Evolutionary conservation across 371 early-diverging fungal genomes (phyloP).

Genomic region (Thermomucor indicae-seudaticae): DNA sequence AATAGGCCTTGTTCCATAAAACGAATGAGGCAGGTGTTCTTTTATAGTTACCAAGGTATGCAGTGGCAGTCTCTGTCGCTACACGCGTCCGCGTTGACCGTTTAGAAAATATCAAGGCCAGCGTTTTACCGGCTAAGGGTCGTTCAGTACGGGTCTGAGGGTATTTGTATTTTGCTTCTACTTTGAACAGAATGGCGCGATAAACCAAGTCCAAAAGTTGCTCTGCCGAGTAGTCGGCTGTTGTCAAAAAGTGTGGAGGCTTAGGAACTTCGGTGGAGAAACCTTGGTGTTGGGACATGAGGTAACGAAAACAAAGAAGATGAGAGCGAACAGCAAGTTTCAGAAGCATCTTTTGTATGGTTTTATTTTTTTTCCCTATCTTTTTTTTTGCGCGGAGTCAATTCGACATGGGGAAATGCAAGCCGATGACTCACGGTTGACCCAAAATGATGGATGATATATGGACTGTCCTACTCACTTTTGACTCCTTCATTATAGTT

Average conservation of each 20-base stretch:
- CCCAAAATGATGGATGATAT: too few species aligned
- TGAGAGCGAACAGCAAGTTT: not conserved
- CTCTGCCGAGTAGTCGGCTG: slow-evolving; percentile 45
- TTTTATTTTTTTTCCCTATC: not conserved
- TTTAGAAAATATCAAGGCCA: slow-evolving; percentile 91
- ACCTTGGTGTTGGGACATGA: slow-evolving; percentile 9
- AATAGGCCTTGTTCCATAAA: not conserved
- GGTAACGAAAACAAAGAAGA: not conserved
- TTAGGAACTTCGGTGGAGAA: slow-evolving; percentile 16
- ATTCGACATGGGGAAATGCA: too few species aligned
- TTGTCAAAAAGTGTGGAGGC: slow-evolving; percentile 45
- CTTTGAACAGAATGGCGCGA: slow-evolving; percentile 40
- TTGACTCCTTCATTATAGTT: too few species aligned
- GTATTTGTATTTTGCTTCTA: slow-evolving; percentile 34
- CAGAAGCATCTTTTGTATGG: not conserved
- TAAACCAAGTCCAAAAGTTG: slow-evolving; percentile 40
- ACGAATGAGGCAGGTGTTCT: not conserved
- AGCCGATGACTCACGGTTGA: too few species aligned
- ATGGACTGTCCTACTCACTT: too few species aligned
- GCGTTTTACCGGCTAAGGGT: slow-evolving; percentile 67
- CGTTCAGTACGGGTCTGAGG: slow-evolving; percentile 38
- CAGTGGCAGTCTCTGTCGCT: slow-evolving; percentile 89
- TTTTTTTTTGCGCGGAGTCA: slow-evolving; percentile 1
- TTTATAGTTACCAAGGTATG: slow-evolving; percentile 61
- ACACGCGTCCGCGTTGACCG: slow-evolving; percentile 95